These are phyloP conservation scores for Scenedesmus sp. DNA, from an alignment of 163 green algal species.

Conservation along the genomic window DNA sequence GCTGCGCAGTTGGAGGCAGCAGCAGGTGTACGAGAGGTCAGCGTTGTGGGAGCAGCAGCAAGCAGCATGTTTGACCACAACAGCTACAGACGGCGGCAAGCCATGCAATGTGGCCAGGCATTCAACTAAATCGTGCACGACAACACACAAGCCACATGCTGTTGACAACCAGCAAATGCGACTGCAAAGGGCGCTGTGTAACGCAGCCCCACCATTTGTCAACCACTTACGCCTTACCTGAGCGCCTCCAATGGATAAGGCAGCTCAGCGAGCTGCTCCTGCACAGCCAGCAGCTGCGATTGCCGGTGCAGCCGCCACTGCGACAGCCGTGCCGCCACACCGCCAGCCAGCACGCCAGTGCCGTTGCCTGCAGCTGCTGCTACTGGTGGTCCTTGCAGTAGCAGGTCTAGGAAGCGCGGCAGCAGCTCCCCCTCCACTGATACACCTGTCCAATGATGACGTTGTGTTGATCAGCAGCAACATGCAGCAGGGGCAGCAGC, in stretches of 20 bases:
- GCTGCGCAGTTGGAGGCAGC: not conserved
- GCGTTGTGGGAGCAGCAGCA: not conserved
- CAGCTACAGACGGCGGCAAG: not conserved
- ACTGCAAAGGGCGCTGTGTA: not conserved
- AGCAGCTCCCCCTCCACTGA: slow-evolving; percentile 57
- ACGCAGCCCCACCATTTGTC: no score
- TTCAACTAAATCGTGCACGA: no score
- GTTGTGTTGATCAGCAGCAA: not conserved
- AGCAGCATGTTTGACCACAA: not conserved
- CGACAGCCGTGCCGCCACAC: not conserved
- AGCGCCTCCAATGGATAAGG: slow-evolving; percentile 33
- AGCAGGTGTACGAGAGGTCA: no score
- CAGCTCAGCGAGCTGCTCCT: slow-evolving; percentile 52
- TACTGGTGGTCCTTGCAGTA: slow-evolving; percentile 49
- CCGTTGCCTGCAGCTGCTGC: not conserved
- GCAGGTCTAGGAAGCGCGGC: slow-evolving; percentile 57
- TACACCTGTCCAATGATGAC: slow-evolving; percentile 32
- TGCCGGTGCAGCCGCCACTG: slow-evolving; percentile 64
- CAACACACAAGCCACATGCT: not conserved
- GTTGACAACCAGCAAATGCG: no score
- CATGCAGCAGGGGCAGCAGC: not conserved
- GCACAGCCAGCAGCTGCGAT: slow-evolving; percentile 54
- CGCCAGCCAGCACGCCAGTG: not conserved
- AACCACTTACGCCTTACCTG: slow-evolving; percentile 18
- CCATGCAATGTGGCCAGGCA: no score